Conservation (phyloP, 495 filamentous ascomycete genomes). For the Penicillium cosmopolitanum region DNA sequence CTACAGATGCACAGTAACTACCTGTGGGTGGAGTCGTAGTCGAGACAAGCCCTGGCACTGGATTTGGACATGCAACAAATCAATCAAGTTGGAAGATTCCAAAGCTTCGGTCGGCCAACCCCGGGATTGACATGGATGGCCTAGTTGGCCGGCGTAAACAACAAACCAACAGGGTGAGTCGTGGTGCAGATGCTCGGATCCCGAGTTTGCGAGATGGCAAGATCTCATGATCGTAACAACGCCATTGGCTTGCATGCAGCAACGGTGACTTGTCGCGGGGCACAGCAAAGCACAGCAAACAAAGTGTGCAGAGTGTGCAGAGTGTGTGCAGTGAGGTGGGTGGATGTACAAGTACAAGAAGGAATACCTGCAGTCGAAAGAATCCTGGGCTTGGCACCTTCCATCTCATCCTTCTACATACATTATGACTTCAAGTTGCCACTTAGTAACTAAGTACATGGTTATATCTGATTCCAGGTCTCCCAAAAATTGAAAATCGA, state of each 20-base stretch:
- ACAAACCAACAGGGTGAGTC: neutral
- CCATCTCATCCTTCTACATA: neutral
- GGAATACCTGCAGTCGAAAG: neutral
- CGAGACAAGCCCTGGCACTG: neutral
- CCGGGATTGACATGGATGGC: neutral
- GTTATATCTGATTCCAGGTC: slow-evolving; percentile 9
- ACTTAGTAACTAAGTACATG: neutral
- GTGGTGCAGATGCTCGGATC: slow-evolving; percentile 4
- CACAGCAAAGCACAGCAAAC: neutral
- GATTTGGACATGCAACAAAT: neutral
- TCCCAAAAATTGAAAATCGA: slow-evolving; percentile 39
- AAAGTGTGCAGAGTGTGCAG: neutral
- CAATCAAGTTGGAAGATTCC: neutral
- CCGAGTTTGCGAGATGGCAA: neutral
- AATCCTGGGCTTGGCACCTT: neutral
- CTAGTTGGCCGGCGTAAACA: neutral
- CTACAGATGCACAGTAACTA: neutral
- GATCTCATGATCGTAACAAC: slow-evolving; percentile 4
- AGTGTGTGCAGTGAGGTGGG: neutral
- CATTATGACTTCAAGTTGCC: neutral
- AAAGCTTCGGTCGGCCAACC: slow-evolving; percentile 1
- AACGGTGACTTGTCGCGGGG: slow-evolving; percentile 5
- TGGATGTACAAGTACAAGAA: neutral
- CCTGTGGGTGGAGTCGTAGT: neutral
- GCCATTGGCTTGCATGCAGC: slow-evolving; percentile 4